phyloP scores from a whole-genome alignment of 768 basidiomycete species.

The Lactarius deliciosus region DNA sequence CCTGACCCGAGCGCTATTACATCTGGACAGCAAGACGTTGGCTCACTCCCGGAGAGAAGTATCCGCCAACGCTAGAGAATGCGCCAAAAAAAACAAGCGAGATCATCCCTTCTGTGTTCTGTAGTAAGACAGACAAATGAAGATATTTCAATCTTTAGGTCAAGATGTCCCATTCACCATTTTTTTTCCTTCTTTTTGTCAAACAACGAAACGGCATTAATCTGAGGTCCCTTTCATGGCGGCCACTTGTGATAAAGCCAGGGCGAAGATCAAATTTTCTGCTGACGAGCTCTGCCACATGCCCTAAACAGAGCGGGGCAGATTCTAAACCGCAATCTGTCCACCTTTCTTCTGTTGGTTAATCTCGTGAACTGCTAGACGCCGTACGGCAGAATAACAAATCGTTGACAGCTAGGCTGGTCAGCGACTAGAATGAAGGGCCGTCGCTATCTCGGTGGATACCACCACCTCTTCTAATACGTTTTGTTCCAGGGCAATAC shows the following conservation, averaged over 20 bases:
- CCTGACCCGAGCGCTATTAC: background rate
- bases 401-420: conserved; percentile 1
- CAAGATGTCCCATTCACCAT: background rate
- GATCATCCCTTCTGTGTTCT: background rate
- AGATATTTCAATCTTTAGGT: background rate
- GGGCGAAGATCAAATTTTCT: conserved; percentile 4
- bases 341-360: background rate
- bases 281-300: background rate
- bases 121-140: background rate
- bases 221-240: conserved; percentile 3
- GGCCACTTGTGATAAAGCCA: background rate
- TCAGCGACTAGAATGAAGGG: background rate
- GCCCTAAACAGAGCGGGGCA: background rate
- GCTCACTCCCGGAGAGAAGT: background rate
- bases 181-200: background rate
- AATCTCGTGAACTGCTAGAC: background rate
- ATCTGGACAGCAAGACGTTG: background rate
- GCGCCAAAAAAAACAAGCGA: background rate
- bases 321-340: background rate
- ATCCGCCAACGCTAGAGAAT: background rate
- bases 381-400: conserved; percentile 17
- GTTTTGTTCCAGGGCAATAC: background rate
- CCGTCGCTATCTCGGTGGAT: background rate
- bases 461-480: background rate
- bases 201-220: conserved; percentile 12